Conservation (phyloP, 2,329 filamentous ascomycete species). For the Fusarium sp. region DNA sequence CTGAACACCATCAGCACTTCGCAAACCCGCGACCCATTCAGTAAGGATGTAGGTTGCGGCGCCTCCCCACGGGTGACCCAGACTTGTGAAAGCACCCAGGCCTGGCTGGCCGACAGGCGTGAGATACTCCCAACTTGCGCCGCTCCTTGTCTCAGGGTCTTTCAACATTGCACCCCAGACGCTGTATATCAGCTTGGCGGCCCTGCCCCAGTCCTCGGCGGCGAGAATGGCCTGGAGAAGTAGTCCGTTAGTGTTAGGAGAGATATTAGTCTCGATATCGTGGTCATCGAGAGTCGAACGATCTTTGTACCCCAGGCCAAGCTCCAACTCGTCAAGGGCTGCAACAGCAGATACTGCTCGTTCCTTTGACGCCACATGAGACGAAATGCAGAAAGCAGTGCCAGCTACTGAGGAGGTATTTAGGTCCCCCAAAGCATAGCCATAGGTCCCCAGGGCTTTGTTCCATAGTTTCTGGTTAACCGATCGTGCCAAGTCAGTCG, state of each 20-base stretch:
- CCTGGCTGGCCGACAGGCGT: not conserved
- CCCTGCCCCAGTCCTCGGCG: not conserved
- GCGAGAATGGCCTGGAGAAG: not conserved
- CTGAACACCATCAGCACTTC: not conserved
- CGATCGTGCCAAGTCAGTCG: not conserved
- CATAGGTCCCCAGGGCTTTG: not conserved
- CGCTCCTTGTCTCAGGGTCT: not conserved
- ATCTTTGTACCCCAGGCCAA: conserved; percentile 3
- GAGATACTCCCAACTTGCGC: conserved; percentile 7
- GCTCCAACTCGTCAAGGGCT: not conserved
- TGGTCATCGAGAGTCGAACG: not conserved
- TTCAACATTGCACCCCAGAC: conserved; percentile 9
- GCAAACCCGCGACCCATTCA: conserved; percentile 1
- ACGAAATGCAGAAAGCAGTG: conserved; percentile 1
- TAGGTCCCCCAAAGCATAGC: not conserved
- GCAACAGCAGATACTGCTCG: not conserved
- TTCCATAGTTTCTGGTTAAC: conserved; percentile 4
- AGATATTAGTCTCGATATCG: not conserved
- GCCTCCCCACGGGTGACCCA: conserved; percentile 2
- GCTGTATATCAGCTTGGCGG: not conserved
- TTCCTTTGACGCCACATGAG: not conserved
- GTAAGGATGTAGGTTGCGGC: conserved; percentile 8
- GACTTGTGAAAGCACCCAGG: not conserved
- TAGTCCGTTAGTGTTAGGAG: conserved; percentile 5
- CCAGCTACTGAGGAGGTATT: conserved; percentile 3